Percentiles rank a stretch among this genome's conserved stretches.
Conservation (phyloP, 441 rosid genomes). For the Corymbia calophylla region DNA sequence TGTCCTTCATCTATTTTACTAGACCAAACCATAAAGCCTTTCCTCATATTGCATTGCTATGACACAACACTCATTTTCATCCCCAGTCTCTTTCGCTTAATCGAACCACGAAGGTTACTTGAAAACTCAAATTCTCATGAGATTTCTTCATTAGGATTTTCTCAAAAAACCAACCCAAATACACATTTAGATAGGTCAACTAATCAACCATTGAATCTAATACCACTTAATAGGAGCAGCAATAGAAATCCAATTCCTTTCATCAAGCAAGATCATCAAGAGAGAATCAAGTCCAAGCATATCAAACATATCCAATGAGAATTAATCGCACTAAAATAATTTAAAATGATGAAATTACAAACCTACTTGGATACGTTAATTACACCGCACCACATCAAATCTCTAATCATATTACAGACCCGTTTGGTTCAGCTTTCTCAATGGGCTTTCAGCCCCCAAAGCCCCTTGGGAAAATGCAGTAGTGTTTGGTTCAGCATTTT, state of each 20-base stretch:
- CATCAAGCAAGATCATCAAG: neutral
- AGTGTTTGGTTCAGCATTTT: too few species aligned
- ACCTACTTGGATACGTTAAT: neutral
- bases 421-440: too few species aligned
- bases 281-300: rapidly evolving
- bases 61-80: neutral
- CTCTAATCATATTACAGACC: neutral
- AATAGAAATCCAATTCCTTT: neutral
- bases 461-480: too few species aligned
- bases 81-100: neutral
- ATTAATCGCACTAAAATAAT: rapidly evolving
- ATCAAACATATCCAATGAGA: rapidly evolving
- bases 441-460: too few species aligned
- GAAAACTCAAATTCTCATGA: neutral
- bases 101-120: rapidly evolving
- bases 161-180: neutral
- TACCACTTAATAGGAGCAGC: neutral
- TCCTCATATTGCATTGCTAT: neutral
- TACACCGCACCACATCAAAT: too few species aligned
- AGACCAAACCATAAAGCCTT: neutral
- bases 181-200: neutral
- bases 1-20: rapidly evolving
- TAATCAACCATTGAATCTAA: neutral
- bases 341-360: rapidly evolving
- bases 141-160: neutral